Conservation (phyloP, 768 basidiomycete genomes). For the Leccinum sublutescens region DNA sequence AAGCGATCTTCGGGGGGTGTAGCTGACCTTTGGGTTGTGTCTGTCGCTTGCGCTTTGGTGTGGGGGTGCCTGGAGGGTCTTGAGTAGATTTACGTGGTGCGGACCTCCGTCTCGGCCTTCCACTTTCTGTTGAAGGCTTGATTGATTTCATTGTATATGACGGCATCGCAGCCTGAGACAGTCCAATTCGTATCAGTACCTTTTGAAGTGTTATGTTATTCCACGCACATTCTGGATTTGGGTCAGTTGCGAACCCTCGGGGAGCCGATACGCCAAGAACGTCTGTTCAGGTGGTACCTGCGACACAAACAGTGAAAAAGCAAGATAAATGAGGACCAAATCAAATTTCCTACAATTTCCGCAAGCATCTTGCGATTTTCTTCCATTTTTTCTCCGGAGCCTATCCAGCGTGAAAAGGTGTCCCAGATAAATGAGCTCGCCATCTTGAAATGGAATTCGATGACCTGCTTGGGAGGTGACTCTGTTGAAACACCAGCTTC, state of each 20-base stretch:
- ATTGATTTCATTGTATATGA: conserved; percentile 56
- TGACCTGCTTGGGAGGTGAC: conserved; percentile 30
- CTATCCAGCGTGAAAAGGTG: conserved; percentile 59
- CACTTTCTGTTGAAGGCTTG: conserved; percentile 46
- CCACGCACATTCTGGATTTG: conserved; percentile 58
- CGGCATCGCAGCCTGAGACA: conserved; percentile 42
- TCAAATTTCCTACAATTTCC: conserved; percentile 39
- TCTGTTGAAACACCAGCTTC: conserved; percentile 15
- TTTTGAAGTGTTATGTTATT: neutral
- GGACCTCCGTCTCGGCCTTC: conserved; percentile 36
- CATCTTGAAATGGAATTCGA: conserved; percentile 48
- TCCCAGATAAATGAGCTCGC: conserved; percentile 55
- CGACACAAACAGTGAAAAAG: conserved; percentile 1
- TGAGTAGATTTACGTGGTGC: conserved; percentile 32
- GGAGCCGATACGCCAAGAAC: conserved; percentile 57
- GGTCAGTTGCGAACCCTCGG: conserved; percentile 52
- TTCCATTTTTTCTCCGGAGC: conserved; percentile 51
- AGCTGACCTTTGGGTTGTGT: conserved; percentile 33
- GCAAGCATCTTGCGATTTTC: conserved; percentile 46
- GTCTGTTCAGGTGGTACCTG: conserved; percentile 45
- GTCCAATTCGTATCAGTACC: neutral
- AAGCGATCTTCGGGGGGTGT: conserved; percentile 48
- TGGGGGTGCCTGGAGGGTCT: conserved; percentile 16
- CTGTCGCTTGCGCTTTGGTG: conserved; percentile 43
- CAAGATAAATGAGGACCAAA: neutral